These are phyloP conservation scores for Phyllostachys edulis DNA, from an alignment of 176 grass and related monocot genomes.

Conservation along the genomic window DNA sequence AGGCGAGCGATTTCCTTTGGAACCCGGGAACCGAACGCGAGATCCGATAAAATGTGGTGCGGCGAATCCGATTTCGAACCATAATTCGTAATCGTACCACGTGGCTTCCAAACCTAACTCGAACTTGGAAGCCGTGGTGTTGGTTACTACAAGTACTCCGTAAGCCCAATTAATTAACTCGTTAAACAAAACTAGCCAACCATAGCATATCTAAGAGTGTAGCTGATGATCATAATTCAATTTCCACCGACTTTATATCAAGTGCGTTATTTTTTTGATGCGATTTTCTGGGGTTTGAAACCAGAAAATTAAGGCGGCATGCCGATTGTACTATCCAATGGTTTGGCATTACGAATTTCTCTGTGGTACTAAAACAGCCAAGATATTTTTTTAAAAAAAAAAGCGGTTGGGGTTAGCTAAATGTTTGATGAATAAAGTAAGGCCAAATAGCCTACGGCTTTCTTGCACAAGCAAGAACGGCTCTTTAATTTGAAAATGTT, in stretches of 20 bases:
- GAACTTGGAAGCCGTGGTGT: not conserved
- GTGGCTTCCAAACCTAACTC: not conserved
- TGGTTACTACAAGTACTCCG: not conserved
- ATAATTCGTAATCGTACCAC: conserved; percentile 7
- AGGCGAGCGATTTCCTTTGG: conserved; percentile 34
- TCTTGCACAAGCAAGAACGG: conserved; percentile 18
- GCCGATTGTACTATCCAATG: not conserved
- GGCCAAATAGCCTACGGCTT: not conserved
- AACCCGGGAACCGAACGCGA: conserved; percentile 44
- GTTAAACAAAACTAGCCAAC: not conserved
- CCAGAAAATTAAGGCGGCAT: too few species aligned
- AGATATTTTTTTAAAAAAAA: not conserved
- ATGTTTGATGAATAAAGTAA: conserved; percentile 10
- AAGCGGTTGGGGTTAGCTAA: not conserved
- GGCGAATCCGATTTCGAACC: conserved; percentile 44
- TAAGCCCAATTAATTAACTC: not conserved
- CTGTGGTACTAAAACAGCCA: not conserved
- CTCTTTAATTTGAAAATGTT: conserved; percentile 10
- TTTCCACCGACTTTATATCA: too few species aligned
- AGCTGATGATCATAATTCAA: too few species aligned
- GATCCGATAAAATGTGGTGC: conserved; percentile 48
- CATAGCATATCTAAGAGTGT: too few species aligned
- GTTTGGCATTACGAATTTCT: not conserved
- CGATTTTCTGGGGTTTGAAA: too few species aligned
- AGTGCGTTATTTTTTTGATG: too few species aligned